Percentiles rank a stretch among this genome's conserved stretches.
phyloP scores from a whole-genome alignment of 176 grass and related monocot species.

The Carex cristatella region DNA sequence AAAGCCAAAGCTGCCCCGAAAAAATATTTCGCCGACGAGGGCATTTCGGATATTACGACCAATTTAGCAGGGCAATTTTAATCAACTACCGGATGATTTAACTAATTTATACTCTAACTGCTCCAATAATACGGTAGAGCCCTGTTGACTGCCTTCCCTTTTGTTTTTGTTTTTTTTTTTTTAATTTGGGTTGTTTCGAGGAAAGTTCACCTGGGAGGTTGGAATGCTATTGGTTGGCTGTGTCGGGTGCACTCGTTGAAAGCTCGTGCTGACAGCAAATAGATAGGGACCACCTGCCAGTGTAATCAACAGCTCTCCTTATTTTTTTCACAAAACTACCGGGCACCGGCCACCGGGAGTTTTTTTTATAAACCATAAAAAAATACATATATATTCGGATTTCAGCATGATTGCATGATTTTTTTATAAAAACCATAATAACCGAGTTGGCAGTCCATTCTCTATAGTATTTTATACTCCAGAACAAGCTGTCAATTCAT shows the following conservation, averaged over 20 bases:
- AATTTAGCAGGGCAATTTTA: not conserved
- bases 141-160: not conserved
- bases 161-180: not conserved
- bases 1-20: too few species aligned
- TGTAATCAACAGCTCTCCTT: not conserved
- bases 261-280: not conserved
- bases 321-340: not conserved
- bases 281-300: not conserved
- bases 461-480: too few species aligned
- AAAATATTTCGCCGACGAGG: not conserved
- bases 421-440: too few species aligned
- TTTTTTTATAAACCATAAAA: too few species aligned
- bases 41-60: not conserved
- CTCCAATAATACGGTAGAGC: not conserved
- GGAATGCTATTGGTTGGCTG: not conserved
- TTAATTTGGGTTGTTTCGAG: not conserved
- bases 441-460: too few species aligned
- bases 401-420: too few species aligned
- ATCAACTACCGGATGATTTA: not conserved
- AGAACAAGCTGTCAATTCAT: too few species aligned
- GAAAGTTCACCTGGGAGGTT: not conserved
- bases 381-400: too few species aligned
- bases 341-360: too few species aligned
- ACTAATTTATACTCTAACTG: not conserved
- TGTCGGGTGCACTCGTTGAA: not conserved